Conservation (phyloP, 2,329 filamentous ascomycete genomes). For the Pestalotiopsis sp. region DNA sequence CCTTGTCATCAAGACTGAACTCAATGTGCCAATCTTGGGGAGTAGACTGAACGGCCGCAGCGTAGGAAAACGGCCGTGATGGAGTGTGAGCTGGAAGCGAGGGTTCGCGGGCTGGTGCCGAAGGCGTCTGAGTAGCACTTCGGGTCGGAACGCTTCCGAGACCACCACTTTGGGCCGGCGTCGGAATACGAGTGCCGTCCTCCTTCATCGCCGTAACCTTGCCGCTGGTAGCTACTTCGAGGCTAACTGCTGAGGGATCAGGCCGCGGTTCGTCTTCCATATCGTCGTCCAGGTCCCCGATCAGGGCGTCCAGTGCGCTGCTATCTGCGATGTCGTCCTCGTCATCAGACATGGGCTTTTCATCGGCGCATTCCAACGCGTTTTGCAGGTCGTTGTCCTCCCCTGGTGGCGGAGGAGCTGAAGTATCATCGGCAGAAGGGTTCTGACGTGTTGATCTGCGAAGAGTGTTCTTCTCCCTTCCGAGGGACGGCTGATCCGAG, state of each 20-base stretch:
- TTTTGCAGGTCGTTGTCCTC: constrained; percentile 66
- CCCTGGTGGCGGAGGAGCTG: constrained; percentile 52
- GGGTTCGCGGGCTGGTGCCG: constrained; percentile 32
- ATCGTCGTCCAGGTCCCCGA: constrained; percentile 88
- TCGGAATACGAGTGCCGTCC: constrained; percentile 84
- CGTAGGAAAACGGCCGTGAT: constrained; percentile 76
- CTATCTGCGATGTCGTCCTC: constrained; percentile 66
- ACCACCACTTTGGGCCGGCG: constrained; percentile 64
- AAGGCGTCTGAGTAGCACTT: constrained; percentile 32
- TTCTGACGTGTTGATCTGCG: constrained; percentile 67
- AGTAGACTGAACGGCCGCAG: constrained; percentile 75
- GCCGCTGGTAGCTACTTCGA: constrained; percentile 84
- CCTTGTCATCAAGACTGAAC: constrained; percentile 83
- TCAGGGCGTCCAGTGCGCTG: constrained; percentile 77
- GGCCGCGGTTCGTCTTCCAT: constrained; percentile 72
- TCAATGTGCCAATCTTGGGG: constrained; percentile 98
- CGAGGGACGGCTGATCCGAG: constrained; percentile 47
- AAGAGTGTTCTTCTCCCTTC: constrained; percentile 58
- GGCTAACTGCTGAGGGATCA: constrained; percentile 84
- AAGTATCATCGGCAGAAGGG: constrained; percentile 49
- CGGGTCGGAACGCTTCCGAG: constrained; percentile 39
- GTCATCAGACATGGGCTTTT: constrained; percentile 77
- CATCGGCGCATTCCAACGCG: constrained; percentile 89
- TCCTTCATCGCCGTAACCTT: constrained; percentile 91
- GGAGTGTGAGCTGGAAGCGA: constrained; percentile 47